Evolutionary conservation across 176 grass and related monocot genomes (phyloP).

Genomic region (Aegilops sharonensis): DNA sequence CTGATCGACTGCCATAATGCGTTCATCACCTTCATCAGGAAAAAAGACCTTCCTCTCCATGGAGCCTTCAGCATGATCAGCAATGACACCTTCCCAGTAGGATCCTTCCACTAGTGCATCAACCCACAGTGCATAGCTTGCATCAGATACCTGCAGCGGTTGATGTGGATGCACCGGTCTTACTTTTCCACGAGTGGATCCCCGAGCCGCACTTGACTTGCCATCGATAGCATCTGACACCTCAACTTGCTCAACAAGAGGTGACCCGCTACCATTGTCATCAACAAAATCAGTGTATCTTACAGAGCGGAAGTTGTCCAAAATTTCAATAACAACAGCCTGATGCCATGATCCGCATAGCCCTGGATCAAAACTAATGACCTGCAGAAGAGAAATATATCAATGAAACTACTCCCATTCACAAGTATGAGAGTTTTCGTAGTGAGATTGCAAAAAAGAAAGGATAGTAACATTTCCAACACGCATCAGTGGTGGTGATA

Average conservation of each 20-base stretch:
- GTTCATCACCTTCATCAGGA: conserved; percentile 71
- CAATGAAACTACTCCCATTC: neutral
- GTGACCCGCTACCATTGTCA: conserved; percentile 10
- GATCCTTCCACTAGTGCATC: conserved; percentile 54
- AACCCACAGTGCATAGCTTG: conserved; percentile 61
- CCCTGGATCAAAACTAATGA: conserved; percentile 38
- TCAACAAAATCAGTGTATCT: conserved; percentile 41
- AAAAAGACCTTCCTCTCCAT: conserved; percentile 54
- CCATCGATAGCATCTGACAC: conserved; percentile 52
- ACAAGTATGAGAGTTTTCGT: neutral
- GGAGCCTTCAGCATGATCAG: conserved; percentile 54
- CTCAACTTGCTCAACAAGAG: conserved; percentile 39
- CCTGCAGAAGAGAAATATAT: conserved; percentile 28
- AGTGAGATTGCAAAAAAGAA: conserved; percentile 13
- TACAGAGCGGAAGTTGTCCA: conserved; percentile 35
- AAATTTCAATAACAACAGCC: conserved; percentile 38
- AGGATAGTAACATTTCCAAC: neutral
- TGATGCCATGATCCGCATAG: conserved; percentile 45
- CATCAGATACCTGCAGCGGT: conserved; percentile 32
- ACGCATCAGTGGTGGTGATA: neutral
- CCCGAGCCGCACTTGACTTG: conserved; percentile 18
- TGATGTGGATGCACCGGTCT: conserved; percentile 34
- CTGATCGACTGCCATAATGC: conserved; percentile 37
- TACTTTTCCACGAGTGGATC: conserved; percentile 29
- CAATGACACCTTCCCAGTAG: conserved; percentile 77